Evolutionary conservation across 2,329 filamentous ascomycete species (phyloP).

Genomic region (Aspergillus sp.): DNA sequence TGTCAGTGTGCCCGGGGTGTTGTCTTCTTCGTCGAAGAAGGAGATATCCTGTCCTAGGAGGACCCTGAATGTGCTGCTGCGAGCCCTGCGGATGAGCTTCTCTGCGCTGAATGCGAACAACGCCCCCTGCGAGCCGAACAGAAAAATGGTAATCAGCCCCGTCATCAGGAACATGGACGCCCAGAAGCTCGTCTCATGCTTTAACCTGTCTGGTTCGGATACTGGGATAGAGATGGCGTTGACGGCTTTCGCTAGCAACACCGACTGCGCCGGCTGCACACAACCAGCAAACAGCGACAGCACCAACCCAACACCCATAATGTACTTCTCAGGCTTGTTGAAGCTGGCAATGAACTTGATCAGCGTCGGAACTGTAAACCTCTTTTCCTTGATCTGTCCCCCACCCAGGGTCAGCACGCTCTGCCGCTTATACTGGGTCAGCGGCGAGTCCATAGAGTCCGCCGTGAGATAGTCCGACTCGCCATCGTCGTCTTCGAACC

Average conservation of each 20-base stretch:
- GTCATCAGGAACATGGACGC: conserved; percentile 83
- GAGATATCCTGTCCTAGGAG: conserved; percentile 30
- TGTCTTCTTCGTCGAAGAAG: conserved; percentile 26
- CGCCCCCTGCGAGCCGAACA: conserved; percentile 66
- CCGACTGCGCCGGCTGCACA: conserved; percentile 69
- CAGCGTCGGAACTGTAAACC: conserved; percentile 61
- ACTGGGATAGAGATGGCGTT: conserved; percentile 62
- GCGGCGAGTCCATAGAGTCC: conserved; percentile 15
- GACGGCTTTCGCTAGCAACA: conserved; percentile 87
- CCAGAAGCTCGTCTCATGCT: conserved; percentile 76
- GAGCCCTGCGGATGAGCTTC: conserved; percentile 73
- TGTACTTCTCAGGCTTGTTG: conserved; percentile 68
- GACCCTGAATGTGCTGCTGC: conserved; percentile 53
- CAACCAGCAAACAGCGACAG: conserved; percentile 74
- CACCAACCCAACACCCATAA: conserved; percentile 70
- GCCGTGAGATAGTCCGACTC: background rate
- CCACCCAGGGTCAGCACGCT: background rate
- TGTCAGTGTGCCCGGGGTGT: conserved; percentile 60
- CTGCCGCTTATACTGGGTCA: conserved; percentile 2
- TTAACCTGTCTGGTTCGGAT: conserved; percentile 55
- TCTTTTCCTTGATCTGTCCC: conserved; percentile 36
- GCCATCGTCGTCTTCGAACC: conserved; percentile 12
- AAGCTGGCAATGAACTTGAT: conserved; percentile 75
- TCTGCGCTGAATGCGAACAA: conserved; percentile 82
- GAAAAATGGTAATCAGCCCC: conserved; percentile 66